Evolutionary conservation across 768 basidiomycete genomes (phyloP).

Genomic region (Agaricus blazei): DNA sequence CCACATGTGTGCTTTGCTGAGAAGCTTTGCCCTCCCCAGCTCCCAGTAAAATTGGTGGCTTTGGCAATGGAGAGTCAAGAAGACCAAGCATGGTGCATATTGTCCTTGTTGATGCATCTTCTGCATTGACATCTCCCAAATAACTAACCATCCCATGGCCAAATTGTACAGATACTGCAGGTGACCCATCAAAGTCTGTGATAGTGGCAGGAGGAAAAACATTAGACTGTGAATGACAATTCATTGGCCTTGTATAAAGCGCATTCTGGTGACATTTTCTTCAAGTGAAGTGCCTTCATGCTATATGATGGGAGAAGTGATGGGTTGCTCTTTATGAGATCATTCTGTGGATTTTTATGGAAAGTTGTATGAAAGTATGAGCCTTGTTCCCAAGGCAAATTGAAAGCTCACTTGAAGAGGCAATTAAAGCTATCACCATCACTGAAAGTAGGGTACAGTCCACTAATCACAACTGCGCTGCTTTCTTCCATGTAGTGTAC

Average conservation of each 20-base stretch:
- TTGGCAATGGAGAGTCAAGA: constrained; percentile 17
- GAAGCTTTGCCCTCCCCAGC: background rate
- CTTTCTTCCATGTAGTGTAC: constrained; percentile 32
- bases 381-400: constrained; percentile 32
- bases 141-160: constrained; percentile 32
- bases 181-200: constrained; percentile 22
- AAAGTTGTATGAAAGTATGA: constrained; percentile 36
- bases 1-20: background rate
- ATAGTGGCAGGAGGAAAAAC: constrained; percentile 21
- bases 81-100: constrained; percentile 33
- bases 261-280: constrained; percentile 21
- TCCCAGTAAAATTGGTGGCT: background rate
- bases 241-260: constrained; percentile 26
- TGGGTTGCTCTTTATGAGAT: constrained; percentile 23
- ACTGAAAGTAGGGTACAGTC: constrained; percentile 27
- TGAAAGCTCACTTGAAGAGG: constrained; percentile 26
- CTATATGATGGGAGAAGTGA: constrained; percentile 26
- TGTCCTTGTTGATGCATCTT: constrained; percentile 26
- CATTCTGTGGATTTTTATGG: constrained; percentile 24
- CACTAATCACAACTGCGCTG: constrained; percentile 32
- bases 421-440: constrained; percentile 17
- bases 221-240: constrained; percentile 20
- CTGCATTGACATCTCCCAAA: constrained; percentile 39
- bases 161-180: constrained; percentile 24
- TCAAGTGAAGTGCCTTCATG: constrained; percentile 37